Conservation (phyloP, 148 eudicot species). For the Rhododendron ferrugineum region DNA sequence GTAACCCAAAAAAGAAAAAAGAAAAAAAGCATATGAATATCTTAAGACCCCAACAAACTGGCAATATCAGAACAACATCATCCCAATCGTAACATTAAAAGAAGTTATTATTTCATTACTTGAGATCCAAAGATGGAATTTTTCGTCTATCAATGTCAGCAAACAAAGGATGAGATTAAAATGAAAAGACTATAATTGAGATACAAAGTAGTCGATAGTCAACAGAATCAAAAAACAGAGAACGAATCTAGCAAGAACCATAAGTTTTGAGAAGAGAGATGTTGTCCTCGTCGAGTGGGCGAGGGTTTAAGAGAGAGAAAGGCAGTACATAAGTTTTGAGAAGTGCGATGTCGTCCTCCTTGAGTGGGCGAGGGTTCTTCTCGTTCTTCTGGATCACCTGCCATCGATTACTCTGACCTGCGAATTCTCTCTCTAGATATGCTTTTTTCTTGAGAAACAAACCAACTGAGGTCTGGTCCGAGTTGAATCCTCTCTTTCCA, state of each 20-base stretch:
- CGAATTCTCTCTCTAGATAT: background rate
- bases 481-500: background rate
- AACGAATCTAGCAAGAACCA: too few relatives aligned
- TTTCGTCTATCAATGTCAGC: background rate
- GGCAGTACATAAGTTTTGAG: constrained; percentile 74
- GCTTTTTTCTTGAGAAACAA: constrained; percentile 15
- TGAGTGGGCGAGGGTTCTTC: constrained; percentile 81
- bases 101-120: background rate
- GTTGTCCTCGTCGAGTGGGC: background rate
- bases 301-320: background rate
- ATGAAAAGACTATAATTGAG: background rate
- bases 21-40: background rate
- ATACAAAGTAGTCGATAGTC: background rate
- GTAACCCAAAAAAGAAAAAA: background rate
- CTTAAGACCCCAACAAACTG: background rate
- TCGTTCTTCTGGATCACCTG: constrained; percentile 72
- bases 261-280: too few relatives aligned
- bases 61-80: too few relatives aligned
- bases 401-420: constrained; percentile 23
- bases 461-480: background rate
- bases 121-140: background rate
- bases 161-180: background rate
- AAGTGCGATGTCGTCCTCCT: constrained; percentile 89
- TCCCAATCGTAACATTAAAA: too few relatives aligned
- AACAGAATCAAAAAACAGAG: too few relatives aligned